These are phyloP conservation scores for Prillingera fragicola DNA, from an alignment of 1,284 basidiomycete species.

Conservation along the genomic window DNA sequence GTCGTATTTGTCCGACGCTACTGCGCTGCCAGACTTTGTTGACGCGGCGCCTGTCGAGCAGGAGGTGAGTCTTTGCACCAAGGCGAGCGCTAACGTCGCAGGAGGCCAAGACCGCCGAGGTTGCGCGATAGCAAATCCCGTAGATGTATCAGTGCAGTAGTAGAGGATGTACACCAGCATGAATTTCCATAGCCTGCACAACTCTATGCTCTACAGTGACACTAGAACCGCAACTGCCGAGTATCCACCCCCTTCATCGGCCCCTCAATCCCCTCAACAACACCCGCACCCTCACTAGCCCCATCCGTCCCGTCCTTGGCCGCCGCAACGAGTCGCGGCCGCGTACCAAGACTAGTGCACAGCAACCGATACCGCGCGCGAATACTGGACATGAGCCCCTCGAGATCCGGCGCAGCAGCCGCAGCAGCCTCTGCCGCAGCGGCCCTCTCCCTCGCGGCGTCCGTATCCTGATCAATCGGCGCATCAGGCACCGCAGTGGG, in stretches of 20 bases:
- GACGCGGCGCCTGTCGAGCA: conserved; percentile 64
- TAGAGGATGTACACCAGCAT: too few relatives aligned
- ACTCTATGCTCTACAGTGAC: too few relatives aligned
- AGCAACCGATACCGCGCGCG: conserved; percentile 80
- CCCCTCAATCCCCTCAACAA: conserved; percentile 41
- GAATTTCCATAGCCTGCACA: too few relatives aligned
- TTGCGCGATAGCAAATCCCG: conserved; percentile 27
- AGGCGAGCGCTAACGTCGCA: conserved; percentile 2
- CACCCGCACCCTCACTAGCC: conserved; percentile 3
- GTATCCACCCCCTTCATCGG: conserved; percentile 47
- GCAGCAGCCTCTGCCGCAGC: not conserved
- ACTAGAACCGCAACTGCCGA: conserved; percentile 37
- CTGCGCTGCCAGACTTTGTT: conserved; percentile 81
- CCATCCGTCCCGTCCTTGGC: conserved; percentile 9
- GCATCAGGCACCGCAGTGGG: conserved; percentile 48
- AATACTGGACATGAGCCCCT: conserved; percentile 72
- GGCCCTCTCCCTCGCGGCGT: conserved; percentile 43
- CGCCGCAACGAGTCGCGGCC: conserved; percentile 52
- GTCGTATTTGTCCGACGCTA: conserved; percentile 76
- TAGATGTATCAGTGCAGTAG: too few relatives aligned
- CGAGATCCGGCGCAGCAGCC: conserved; percentile 51
- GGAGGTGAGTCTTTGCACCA: conserved; percentile 24
- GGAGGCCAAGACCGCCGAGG: conserved; percentile 24
- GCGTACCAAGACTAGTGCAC: conserved; percentile 74
- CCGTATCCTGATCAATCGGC: conserved; percentile 2